phyloP scores from a whole-genome alignment of 768 basidiomycete species.

The Boletus subcaerulescens region DNA sequence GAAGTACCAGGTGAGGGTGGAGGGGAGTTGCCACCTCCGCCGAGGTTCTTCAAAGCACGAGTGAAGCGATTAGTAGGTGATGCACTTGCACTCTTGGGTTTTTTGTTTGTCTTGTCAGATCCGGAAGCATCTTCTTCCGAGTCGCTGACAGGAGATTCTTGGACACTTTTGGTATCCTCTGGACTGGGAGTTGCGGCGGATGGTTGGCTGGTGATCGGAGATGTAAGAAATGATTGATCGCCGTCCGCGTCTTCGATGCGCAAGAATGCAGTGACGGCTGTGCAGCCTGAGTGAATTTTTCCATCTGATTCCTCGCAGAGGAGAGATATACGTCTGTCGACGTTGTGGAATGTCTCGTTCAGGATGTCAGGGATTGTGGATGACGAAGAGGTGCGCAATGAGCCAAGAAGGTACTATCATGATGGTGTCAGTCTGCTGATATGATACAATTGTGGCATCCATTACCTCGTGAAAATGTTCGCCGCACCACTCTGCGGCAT shows the following conservation, averaged over 20 bases:
- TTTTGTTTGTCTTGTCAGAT: conserved; percentile 33
- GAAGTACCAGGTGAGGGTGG: conserved; percentile 11
- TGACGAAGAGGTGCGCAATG: conserved; percentile 58
- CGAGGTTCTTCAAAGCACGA: conserved; percentile 53
- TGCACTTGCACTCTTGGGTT: conserved; percentile 35
- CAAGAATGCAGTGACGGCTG: conserved; percentile 93
- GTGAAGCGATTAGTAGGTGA: conserved; percentile 48
- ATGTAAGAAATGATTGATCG: conserved; percentile 60
- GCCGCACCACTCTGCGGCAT: conserved; percentile 99
- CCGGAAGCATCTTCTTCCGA: conserved; percentile 35
- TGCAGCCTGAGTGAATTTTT: conserved; percentile 95
- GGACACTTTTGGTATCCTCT: conserved; percentile 33
- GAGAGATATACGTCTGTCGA: conserved; percentile 78
- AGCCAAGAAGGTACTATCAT: conserved; percentile 59
- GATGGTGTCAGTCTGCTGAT: conserved; percentile 5
- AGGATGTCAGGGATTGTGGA: conserved; percentile 79
- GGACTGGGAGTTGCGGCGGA: conserved; percentile 32
- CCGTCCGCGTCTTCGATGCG: conserved; percentile 84
- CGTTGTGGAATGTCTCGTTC: conserved; percentile 91
- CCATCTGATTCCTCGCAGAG: conserved; percentile 86
- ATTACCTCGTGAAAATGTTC: conserved; percentile 87
- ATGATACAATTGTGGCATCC: neutral
- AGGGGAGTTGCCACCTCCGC: conserved; percentile 31
- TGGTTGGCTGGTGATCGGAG: conserved; percentile 25
- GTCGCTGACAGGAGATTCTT: conserved; percentile 45